Evolutionary conservation across 169 alveolate genomes (phyloP), one percentile per base, ranked within the genome.

Genomic region (Eimeria praecox): DNA sequence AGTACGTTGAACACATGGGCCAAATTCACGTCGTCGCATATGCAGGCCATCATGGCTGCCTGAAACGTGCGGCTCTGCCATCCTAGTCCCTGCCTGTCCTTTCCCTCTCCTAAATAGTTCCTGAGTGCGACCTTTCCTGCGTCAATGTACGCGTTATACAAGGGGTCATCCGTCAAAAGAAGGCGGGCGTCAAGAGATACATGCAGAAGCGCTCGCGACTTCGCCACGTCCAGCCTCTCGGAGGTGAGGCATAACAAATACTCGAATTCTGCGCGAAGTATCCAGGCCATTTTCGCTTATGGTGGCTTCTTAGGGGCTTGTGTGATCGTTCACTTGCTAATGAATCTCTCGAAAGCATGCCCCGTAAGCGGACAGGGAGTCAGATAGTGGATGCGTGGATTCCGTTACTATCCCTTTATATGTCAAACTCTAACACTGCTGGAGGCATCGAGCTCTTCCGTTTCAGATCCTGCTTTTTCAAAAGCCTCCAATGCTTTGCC

Each of bases 161-260:
- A 54, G 35, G 92, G 86, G 44, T 80, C 92, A 42, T 80, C 52
- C 27, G 91, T 42, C 33, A 56, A 27, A 30, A 83, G 91, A 42
- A 59, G 87, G 62, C 92, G 80, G 40, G 86, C 87, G 59, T 64
- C 85, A n/a, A 92, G 83, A 18, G 95, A n/a, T 30, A 85, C 83
- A 44, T 77, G 95, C 24, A 92, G 86, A 64, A 92, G 69, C 44
- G 91, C 92, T 16, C 95, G 92, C 24, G 95, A 56, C 44, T 92
- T 92, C 42, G 95, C 95, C 42, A 92, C 59, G 49, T 92, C 95
- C 83, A 92, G 75, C 75, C 92, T 92, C 78, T 80, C 92, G 22
- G 91, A 75, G 14, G 89, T 38, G 35, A 59, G 85, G n/a, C 91
- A 77, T 42, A 92, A 90, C 44, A 77, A 59, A 46, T 62, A 71